Conservation (phyloP, 306 rosid species). For the Rosa chinensis region DNA sequence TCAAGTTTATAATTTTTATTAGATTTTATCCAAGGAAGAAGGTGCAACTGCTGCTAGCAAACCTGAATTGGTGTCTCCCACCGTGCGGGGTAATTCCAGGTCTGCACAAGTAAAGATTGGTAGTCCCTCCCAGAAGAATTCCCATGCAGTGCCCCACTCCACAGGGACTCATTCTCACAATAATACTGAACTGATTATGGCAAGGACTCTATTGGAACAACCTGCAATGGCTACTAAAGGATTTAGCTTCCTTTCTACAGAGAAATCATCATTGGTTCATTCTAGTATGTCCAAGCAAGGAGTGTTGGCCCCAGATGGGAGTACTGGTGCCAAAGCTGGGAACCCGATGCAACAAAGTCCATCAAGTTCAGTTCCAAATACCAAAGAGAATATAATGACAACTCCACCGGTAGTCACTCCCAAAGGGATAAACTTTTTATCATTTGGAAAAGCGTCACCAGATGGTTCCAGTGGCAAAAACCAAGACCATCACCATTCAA, state of each 20-base stretch:
- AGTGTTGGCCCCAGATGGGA: conserved; percentile 28
- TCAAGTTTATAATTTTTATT: conserved; percentile 25
- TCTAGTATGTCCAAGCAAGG: conserved; percentile 35
- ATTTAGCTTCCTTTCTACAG: conserved; percentile 49
- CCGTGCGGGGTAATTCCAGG: conserved; percentile 29
- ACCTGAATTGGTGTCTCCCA: conserved; percentile 41
- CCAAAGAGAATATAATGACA: conserved; percentile 31
- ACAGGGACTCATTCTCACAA: conserved; percentile 22
- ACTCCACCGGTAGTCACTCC: conserved; percentile 40
- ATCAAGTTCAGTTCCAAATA: conserved; percentile 26
- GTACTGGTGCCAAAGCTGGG: conserved; percentile 30
- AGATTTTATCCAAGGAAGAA: conserved; percentile 54
- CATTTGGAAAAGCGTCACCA: conserved; percentile 54
- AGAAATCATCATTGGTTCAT: conserved; percentile 30
- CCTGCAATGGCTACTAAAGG: conserved; percentile 45
- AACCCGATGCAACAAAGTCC: conserved; percentile 22
- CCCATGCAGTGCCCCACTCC: conserved; percentile 22
- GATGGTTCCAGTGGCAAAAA: conserved; percentile 35
- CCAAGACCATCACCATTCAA: conserved; percentile 24
- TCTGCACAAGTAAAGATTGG: conserved; percentile 31
- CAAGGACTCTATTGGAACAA: conserved; percentile 31
- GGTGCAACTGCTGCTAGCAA: conserved; percentile 29
- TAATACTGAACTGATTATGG: conserved; percentile 29
- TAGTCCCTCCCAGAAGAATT: conserved; percentile 31
- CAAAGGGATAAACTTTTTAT: conserved; percentile 65